Conservation (phyloP, 768 basidiomycete species). For the Sutorius australiensis region DNA sequence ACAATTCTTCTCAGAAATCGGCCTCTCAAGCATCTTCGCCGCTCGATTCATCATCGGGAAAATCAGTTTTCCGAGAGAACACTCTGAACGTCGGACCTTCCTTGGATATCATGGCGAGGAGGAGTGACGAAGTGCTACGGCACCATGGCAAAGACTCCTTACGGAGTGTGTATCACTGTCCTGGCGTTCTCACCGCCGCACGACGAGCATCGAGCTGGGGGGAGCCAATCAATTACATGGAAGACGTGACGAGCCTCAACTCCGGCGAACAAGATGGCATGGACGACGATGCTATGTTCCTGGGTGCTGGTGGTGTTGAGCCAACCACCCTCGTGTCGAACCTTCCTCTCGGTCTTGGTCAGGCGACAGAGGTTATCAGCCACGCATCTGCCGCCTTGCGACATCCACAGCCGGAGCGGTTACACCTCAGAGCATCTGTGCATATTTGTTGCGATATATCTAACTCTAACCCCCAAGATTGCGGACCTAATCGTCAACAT, state of each 20-base stretch:
- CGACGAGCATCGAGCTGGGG: conserved; percentile 68
- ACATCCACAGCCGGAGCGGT: conserved; percentile 33
- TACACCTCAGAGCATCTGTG: conserved; percentile 17
- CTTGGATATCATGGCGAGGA: conserved; percentile 23
- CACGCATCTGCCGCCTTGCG: conserved; percentile 18
- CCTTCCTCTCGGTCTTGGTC: conserved; percentile 33
- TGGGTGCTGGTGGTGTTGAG: conserved; percentile 49
- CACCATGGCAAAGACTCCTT: conserved; percentile 27
- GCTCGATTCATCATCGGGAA: conserved; percentile 31
- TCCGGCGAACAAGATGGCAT: conserved; percentile 43
- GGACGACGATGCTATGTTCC: conserved; percentile 50
- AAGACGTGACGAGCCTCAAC: conserved; percentile 42
- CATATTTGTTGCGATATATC: conserved; percentile 25
- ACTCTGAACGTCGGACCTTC: conserved; percentile 14
- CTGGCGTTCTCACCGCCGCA: conserved; percentile 39
- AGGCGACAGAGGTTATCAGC: conserved; percentile 21
- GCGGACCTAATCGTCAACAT: conserved; percentile 20
- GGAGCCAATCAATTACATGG: conserved; percentile 39
- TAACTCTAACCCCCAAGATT: conserved; percentile 17
- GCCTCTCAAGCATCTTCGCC: conserved; percentile 30
- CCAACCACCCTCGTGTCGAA: conserved; percentile 32
- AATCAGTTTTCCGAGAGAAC: conserved; percentile 26
- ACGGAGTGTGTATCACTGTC: conserved; percentile 24
- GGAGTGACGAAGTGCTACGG: conserved; percentile 47
- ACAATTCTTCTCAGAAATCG: conserved; percentile 18